Evolutionary conservation across 169 alveolate species (phyloP).

Genomic region (Perkinsus olseni): DNA sequence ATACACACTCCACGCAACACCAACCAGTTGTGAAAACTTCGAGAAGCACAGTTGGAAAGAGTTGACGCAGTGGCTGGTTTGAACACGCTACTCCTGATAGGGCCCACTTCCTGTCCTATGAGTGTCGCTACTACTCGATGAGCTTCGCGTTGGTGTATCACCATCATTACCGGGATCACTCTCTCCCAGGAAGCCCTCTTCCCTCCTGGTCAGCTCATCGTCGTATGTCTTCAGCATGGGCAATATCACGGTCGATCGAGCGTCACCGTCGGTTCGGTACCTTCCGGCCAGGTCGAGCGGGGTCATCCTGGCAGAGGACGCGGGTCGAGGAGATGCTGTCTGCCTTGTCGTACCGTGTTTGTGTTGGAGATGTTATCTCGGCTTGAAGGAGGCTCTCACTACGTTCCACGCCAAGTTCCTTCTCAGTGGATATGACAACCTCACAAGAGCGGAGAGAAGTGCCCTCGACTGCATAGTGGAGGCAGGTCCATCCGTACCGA

Average conservation of each 20-base stretch:
- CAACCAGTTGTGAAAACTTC: too few relatives aligned
- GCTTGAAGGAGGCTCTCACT: background rate
- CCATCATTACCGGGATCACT: background rate
- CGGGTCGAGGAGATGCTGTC: background rate
- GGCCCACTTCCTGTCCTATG: too few relatives aligned
- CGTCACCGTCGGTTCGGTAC: background rate
- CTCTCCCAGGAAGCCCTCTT: background rate
- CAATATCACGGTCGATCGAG: background rate
- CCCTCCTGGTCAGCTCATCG: background rate
- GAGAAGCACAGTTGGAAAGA: too few relatives aligned
- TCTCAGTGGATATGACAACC: background rate
- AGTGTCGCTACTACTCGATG: background rate
- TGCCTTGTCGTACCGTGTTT: too few relatives aligned
- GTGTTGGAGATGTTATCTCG: too few relatives aligned
- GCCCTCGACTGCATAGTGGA: background rate
- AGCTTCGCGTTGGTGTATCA: background rate
- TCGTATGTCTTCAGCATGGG: background rate
- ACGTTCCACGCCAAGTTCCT: background rate
- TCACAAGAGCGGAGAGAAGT: background rate
- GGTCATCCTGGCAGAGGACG: background rate
- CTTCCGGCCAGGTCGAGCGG: background rate
- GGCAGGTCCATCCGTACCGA: background rate
- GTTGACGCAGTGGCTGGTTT: too few relatives aligned
- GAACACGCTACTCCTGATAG: too few relatives aligned
- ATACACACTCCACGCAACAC: too few relatives aligned